Evolutionary conservation across 202 grass and related monocot species (phyloP).

Genomic region (Brachypodium distachyon): DNA sequence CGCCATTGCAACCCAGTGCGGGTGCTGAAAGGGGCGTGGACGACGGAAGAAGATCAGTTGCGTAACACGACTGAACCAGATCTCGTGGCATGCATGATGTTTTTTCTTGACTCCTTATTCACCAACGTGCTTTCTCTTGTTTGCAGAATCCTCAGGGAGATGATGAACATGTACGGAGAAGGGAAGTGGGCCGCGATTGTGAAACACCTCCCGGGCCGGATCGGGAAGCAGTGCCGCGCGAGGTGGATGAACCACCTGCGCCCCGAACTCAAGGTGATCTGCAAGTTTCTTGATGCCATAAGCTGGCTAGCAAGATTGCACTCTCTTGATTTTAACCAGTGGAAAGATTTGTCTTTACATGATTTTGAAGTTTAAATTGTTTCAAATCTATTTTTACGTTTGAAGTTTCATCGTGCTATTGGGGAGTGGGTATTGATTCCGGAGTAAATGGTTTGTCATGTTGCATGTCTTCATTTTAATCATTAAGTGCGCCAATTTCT

Average conservation of each 20-base stretch:
- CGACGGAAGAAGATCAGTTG: conserved; percentile 15
- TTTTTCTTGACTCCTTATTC: background rate
- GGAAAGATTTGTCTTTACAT: background rate
- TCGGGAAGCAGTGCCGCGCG: conserved; percentile 63
- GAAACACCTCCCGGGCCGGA: conserved; percentile 17
- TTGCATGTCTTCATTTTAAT: background rate
- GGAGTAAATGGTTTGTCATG: background rate
- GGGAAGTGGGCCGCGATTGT: conserved; percentile 40
- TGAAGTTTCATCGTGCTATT: background rate
- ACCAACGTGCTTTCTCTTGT: background rate
- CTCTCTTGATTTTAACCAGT: background rate
- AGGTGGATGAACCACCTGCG: conserved; percentile 62
- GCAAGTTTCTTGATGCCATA: background rate
- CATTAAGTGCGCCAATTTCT: background rate
- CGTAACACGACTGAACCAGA: background rate
- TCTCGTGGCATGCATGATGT: background rate
- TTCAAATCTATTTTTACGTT: background rate
- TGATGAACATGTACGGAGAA: conserved; percentile 27
- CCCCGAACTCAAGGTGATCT: conserved; percentile 45
- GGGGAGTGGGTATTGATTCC: background rate
- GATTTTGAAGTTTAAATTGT: background rate
- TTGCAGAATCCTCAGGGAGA: conserved; percentile 19
- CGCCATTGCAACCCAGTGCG: no score
- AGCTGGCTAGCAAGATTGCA: no score
- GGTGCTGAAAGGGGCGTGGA: conserved; percentile 7